Percentiles rank a stretch among this genome's conserved stretches.
These are phyloP conservation scores for Drechslerella stenobrocha DNA, from an alignment of 2,329 filamentous ascomycete genomes.

Conservation along the genomic window DNA sequence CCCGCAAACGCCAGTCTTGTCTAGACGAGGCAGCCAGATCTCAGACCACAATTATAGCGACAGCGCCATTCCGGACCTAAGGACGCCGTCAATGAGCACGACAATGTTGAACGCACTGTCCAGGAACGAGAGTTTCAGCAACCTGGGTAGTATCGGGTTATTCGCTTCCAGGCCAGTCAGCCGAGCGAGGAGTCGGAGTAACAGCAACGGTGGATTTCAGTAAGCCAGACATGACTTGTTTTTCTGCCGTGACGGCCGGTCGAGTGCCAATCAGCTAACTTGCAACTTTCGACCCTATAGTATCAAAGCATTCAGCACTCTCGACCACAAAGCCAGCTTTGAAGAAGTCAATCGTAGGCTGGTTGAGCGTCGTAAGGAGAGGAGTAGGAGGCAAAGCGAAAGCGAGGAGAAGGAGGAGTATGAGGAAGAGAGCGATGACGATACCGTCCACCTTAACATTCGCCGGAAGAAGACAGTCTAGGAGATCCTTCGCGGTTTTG, in stretches of 20 bases:
- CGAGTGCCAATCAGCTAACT: slow-evolving; percentile 1
- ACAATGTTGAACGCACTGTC: slow-evolving; percentile 58
- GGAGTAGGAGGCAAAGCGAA: slow-evolving; percentile 54
- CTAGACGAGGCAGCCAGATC: slow-evolving; percentile 48
- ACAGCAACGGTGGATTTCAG: slow-evolving; percentile 64
- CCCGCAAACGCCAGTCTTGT: slow-evolving; percentile 54
- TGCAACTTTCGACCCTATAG: slow-evolving; percentile 2
- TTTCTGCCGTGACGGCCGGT: slow-evolving; percentile 60
- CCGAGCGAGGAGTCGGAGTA: slow-evolving; percentile 71
- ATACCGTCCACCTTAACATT: slow-evolving; percentile 49
- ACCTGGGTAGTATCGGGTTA: slow-evolving; percentile 82
- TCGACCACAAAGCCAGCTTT: slow-evolving; percentile 49
- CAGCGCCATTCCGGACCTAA: slow-evolving; percentile 29
- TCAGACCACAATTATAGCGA: slow-evolving; percentile 40
- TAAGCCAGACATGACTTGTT: slow-evolving; percentile 63
- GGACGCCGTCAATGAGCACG: slow-evolving; percentile 19
- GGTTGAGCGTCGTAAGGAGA: slow-evolving; percentile 61
- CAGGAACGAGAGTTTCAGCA: slow-evolving; percentile 89
- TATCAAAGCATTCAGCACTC: slow-evolving; percentile 64
- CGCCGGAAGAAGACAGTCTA: slow-evolving; percentile 49
- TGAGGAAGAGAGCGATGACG: slow-evolving; percentile 54
- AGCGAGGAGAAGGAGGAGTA: slow-evolving; percentile 42
- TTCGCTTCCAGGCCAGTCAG: slow-evolving; percentile 82
- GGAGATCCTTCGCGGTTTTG: slow-evolving; percentile 41
- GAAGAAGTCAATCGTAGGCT: slow-evolving; percentile 56